A percentile compares a stretch with the other conserved stretches of the same genome.
Evolutionary conservation across 306 rosid genomes (phyloP).

Genomic region (Phaseolus lunatus): DNA sequence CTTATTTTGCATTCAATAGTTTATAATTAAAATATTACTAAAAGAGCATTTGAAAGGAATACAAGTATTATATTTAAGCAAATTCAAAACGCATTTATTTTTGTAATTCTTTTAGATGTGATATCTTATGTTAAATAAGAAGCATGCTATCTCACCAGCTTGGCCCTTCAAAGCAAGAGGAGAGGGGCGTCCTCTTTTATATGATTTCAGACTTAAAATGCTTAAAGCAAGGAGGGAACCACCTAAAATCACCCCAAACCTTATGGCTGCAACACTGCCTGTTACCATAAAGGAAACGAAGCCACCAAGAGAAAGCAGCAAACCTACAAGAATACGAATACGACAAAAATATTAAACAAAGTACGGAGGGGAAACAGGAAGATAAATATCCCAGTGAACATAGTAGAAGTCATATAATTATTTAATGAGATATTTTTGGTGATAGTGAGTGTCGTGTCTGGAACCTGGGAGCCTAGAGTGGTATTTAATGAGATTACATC

Average conservation of each 20-base stretch:
- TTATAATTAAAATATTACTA: not conserved
- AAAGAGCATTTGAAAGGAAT: not conserved
- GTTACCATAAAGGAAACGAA: slow-evolving; percentile 89
- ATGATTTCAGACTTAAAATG: slow-evolving; percentile 71
- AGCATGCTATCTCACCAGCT: slow-evolving; percentile 64
- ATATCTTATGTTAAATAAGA: slow-evolving; percentile 24
- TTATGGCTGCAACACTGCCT: slow-evolving; percentile 76
- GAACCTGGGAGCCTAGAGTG: no score
- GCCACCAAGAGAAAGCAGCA: slow-evolving; percentile 85
- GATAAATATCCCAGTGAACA: slow-evolving; percentile 21
- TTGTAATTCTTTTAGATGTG: not conserved
- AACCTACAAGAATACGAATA: slow-evolving; percentile 64
- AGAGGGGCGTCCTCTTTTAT: slow-evolving; percentile 64
- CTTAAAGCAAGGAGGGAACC: slow-evolving; percentile 76
- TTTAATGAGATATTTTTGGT: not conserved
- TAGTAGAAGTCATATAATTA: slow-evolving; percentile 21
- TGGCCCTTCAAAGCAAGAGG: slow-evolving; percentile 82
- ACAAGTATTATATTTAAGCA: not conserved
- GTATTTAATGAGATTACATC: slow-evolving; percentile 12
- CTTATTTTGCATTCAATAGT: not conserved
- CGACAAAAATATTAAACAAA: slow-evolving; percentile 37
- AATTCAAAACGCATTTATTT: not conserved
- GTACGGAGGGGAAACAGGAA: slow-evolving; percentile 13
- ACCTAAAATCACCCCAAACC: slow-evolving; percentile 95
- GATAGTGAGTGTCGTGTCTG: no score